phyloP scores from a whole-genome alignment of 139 green algal genomes.

The Chlamydomonas eustigma region DNA sequence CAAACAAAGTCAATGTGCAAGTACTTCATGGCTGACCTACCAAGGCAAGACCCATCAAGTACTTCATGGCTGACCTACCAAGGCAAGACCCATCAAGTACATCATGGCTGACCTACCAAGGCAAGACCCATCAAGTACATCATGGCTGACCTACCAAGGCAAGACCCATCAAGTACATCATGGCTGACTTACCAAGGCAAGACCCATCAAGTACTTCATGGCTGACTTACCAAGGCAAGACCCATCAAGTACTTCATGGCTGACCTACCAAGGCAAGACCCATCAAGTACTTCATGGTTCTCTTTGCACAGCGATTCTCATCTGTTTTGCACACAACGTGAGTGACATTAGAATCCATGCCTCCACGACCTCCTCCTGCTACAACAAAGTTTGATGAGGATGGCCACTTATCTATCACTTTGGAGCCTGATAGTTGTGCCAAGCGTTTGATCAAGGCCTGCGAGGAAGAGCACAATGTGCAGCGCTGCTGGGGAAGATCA shows the following conservation, averaged over 20 bases:
- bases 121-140: background rate
- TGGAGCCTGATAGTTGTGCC: background rate
- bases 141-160: background rate
- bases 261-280: background rate
- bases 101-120: too few relatives aligned
- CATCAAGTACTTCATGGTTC: constrained; percentile 47
- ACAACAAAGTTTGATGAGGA: too few relatives aligned
- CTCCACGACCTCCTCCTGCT: background rate
- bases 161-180: constrained; percentile 33
- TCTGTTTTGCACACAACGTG: constrained; percentile 40
- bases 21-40: too few relatives aligned
- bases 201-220: constrained; percentile 26
- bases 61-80: background rate
- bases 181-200: constrained; percentile 25
- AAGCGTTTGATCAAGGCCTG: constrained; percentile 2
- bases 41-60: background rate
- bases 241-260: background rate
- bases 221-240: background rate
- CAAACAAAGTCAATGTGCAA: too few relatives aligned
- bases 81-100: background rate
- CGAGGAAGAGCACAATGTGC: too few relatives aligned
- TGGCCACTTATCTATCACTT: constrained; percentile 5
- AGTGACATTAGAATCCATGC: constrained; percentile 2
- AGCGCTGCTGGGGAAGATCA: too few relatives aligned
- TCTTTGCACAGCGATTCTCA: constrained; percentile 18